phyloP scores from a whole-genome alignment of 768 basidiomycete species.

The Russula sp. region DNA sequence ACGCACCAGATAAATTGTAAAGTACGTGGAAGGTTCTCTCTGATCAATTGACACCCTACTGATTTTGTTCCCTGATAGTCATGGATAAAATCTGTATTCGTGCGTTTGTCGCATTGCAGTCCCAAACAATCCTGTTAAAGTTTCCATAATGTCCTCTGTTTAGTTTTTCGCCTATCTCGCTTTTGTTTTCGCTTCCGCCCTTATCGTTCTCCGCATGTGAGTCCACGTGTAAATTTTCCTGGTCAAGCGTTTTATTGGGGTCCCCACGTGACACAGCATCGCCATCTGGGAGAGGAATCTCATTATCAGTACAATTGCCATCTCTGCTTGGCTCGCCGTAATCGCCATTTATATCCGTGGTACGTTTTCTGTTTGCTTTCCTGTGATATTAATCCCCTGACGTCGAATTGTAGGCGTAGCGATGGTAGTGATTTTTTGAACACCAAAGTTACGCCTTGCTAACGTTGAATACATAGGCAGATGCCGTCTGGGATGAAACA shows the following conservation, averaged over 20 bases:
- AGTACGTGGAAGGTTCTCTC: constrained; percentile 3
- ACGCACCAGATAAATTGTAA: constrained; percentile 12
- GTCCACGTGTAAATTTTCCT: neutral
- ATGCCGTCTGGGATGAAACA: constrained; percentile 1
- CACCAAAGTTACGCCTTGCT: neutral
- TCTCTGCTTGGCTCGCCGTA: constrained; percentile 15
- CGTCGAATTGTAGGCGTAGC: constrained; percentile 2
- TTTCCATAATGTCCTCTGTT: neutral
- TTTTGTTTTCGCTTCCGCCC: constrained; percentile 25
- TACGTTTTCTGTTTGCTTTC: constrained; percentile 6
- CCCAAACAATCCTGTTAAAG: neutral
- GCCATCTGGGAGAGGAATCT: constrained; percentile 23
- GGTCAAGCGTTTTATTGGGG: neutral
- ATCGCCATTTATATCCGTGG: constrained; percentile 20
- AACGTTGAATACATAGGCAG: constrained; percentile 7
- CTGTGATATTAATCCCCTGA: neutral
- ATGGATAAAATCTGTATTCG: constrained; percentile 18
- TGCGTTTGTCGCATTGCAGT: constrained; percentile 2
- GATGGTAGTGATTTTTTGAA: constrained; percentile 2
- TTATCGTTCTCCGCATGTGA: constrained; percentile 26
- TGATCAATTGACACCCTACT: neutral
- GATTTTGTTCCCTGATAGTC: neutral
- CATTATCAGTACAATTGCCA: constrained; percentile 6
- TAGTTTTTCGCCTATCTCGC: constrained; percentile 26
- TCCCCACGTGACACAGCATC: neutral